These are phyloP conservation scores for Fusarium sp. DNA, from an alignment of 2,329 filamentous ascomycete genomes.

Conservation along the genomic window DNA sequence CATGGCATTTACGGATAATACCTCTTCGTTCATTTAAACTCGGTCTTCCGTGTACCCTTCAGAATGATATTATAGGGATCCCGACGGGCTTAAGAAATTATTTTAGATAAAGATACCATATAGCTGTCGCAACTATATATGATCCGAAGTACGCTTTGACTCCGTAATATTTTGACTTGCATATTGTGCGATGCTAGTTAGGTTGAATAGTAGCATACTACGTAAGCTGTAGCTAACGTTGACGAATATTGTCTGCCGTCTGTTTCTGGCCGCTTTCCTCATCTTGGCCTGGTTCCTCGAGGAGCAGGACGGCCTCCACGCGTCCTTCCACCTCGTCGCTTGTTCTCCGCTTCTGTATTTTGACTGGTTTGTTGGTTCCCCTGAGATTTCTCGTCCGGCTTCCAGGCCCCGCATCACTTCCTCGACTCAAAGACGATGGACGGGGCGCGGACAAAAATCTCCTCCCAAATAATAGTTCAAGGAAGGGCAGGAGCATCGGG, in stretches of 20 bases:
- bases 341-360: neutral
- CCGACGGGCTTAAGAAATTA: neutral
- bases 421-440: neutral
- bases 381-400: neutral
- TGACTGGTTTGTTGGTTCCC: neutral
- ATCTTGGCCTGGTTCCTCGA: neutral
- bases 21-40: neutral
- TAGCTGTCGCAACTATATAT: neutral
- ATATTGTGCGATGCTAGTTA: no score
- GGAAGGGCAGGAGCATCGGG: neutral
- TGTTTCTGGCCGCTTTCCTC: neutral
- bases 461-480: neutral
- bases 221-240: neutral
- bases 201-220: no score
- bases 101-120: neutral
- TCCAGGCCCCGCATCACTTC: neutral
- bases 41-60: neutral
- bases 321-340: neutral
- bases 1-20: neutral
- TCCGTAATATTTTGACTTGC: no score
- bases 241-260: neutral
- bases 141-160: no score
- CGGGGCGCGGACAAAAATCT: neutral
- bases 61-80: neutral
- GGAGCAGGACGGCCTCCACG: neutral